Conservation (phyloP, 2,329 filamentous ascomycete genomes). For the Aureobasidium zeae region DNA sequence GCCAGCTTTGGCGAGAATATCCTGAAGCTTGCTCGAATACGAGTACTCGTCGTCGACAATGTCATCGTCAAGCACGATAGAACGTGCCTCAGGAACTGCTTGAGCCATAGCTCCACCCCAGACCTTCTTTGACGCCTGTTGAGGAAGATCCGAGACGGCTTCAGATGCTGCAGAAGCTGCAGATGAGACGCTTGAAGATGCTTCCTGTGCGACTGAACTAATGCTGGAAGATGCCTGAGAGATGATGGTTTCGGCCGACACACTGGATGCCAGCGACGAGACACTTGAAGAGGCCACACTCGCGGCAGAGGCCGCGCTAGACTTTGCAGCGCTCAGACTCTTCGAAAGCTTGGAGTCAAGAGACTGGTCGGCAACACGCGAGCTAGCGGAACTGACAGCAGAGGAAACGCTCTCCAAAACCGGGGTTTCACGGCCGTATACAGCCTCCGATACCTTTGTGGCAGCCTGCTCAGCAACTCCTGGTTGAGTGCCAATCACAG, state of each 20-base stretch:
- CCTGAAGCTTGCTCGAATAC: conserved; percentile 44
- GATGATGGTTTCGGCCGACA: conserved; percentile 14
- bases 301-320: conserved; percentile 10
- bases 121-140: conserved; percentile 34
- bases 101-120: conserved; percentile 47
- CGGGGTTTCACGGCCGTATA: conserved; percentile 22
- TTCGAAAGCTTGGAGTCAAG: conserved; percentile 27
- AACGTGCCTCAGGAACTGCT: conserved; percentile 38
- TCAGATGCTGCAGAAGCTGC: conserved; percentile 26
- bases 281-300: conserved; percentile 19
- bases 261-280: conserved; percentile 23
- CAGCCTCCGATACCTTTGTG: conserved; percentile 24
- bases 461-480: conserved; percentile 26
- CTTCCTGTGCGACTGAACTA: conserved; percentile 15
- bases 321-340: conserved; percentile 26
- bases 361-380: conserved; percentile 6
- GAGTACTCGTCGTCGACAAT: conserved; percentile 35
- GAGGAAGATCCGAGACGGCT: conserved; percentile 22
- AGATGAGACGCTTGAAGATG: conserved; percentile 22
- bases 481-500: conserved; percentile 20
- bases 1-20: conserved; percentile 43
- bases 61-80: conserved; percentile 42
- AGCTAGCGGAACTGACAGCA: conserved; percentile 21
- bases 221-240: conserved; percentile 19
- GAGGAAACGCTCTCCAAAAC: conserved; percentile 25